A percentile compares a stretch with the other conserved stretches of the same genome.
Evolutionary conservation across 371 early-diverging fungal genomes (phyloP).

Genomic region (Entomophthora muscae): DNA sequence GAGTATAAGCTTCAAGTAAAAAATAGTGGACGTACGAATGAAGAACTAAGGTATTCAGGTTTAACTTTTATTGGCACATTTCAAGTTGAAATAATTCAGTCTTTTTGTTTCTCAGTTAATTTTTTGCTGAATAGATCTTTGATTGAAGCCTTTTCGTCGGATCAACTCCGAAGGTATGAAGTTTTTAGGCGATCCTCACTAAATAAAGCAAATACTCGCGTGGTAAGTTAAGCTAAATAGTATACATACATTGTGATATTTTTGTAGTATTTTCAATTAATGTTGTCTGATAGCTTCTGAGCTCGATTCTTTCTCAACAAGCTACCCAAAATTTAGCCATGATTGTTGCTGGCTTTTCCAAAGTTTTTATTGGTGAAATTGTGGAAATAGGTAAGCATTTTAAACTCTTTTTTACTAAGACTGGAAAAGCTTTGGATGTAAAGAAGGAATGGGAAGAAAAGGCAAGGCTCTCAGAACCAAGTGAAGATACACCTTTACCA

Average conservation of each 20-base stretch:
- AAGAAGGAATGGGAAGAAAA: constrained; percentile 8
- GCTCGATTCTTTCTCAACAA: constrained; percentile 61
- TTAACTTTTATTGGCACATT: too few species aligned
- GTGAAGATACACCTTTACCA: neutral
- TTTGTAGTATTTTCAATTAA: too few species aligned
- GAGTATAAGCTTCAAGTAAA: constrained; percentile 12
- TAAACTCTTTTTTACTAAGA: neutral
- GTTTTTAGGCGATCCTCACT: constrained; percentile 75
- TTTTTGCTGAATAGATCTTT: constrained; percentile 27
- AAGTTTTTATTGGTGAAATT: constrained; percentile 93
- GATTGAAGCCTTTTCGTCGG: constrained; percentile 60
- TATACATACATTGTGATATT: too few species aligned
- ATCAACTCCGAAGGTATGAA: constrained; percentile 76
- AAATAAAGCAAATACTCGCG: constrained; percentile 65
- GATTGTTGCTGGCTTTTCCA: constrained; percentile 84
- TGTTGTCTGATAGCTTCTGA: constrained; percentile 28
- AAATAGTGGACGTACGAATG: constrained; percentile 16
- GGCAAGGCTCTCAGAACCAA: neutral
- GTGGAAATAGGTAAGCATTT: constrained; percentile 66
- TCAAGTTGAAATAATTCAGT: too few species aligned
- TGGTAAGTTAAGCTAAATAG: constrained; percentile 24
- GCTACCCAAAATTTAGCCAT: constrained; percentile 72
- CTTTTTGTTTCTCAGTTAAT: neutral
- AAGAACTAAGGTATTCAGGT: constrained; percentile 17
- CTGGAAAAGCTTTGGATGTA: neutral